A percentile compares a stretch with the other conserved stretches of the same genome.
Evolutionary conservation across 2,329 filamentous ascomycete species (phyloP).

Genomic region (Claviceps lovelessii): DNA sequence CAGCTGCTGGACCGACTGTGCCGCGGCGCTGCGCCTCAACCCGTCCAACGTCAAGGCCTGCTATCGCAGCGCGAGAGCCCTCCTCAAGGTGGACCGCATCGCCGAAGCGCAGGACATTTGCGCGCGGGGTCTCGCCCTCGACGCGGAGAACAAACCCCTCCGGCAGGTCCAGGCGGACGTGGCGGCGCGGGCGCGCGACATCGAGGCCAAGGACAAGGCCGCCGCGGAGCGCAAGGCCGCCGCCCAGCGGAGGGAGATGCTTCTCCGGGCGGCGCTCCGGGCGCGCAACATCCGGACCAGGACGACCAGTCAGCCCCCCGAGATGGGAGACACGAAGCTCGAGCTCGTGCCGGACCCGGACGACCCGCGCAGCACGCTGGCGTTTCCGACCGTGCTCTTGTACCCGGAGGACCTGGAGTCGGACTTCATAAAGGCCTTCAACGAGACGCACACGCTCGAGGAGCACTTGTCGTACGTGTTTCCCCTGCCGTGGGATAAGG

Average conservation of each 20-base stretch:
- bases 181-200: slow-evolving; percentile 35
- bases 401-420: slow-evolving; percentile 73
- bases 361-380: slow-evolving; percentile 56
- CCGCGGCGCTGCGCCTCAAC: slow-evolving; percentile 64
- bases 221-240: slow-evolving; percentile 42
- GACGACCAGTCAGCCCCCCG: slow-evolving; percentile 56
- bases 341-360: slow-evolving; percentile 56
- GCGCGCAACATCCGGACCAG: slow-evolving; percentile 58
- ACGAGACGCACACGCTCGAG: slow-evolving; percentile 58
- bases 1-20: slow-evolving; percentile 73
- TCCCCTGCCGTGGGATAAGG: slow-evolving; percentile 71
- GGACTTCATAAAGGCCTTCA: slow-evolving; percentile 82
- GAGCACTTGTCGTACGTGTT: slow-evolving; percentile 78
- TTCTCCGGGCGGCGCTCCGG: slow-evolving; percentile 51
- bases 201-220: slow-evolving; percentile 40
- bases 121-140: slow-evolving; percentile 56
- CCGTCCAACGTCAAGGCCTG: slow-evolving; percentile 74
- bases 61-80: slow-evolving; percentile 69
- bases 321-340: slow-evolving; percentile 73
- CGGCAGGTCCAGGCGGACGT: slow-evolving; percentile 49
- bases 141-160: slow-evolving; percentile 54
- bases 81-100: slow-evolving; percentile 65
- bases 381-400: slow-evolving; percentile 67
- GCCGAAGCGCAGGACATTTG: slow-evolving; percentile 70
- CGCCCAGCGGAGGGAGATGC: slow-evolving; percentile 39